A percentile compares a stretch with the other conserved stretches of the same genome.
These are phyloP conservation scores for Pleurotus platypus DNA, from an alignment of 768 basidiomycete species.

Conservation along the genomic window DNA sequence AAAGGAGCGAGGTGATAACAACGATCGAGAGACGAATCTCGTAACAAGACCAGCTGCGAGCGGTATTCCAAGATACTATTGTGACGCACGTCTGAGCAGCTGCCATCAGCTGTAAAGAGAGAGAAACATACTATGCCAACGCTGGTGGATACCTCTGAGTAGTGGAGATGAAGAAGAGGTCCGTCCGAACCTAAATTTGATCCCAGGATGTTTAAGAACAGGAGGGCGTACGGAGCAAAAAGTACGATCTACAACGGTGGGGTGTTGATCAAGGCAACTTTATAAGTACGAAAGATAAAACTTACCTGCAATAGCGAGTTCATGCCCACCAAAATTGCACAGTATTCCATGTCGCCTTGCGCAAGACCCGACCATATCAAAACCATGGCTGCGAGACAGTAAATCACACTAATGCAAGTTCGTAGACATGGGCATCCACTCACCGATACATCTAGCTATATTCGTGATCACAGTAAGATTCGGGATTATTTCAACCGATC, in stretches of 20 bases:
- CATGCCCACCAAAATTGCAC: slow-evolving; percentile 76
- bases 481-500: neutral
- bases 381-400: slow-evolving; percentile 68
- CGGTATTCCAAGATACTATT: slow-evolving; percentile 80
- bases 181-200: slow-evolving; percentile 23
- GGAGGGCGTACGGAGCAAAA: slow-evolving; percentile 68
- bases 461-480: neutral
- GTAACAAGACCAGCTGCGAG: slow-evolving; percentile 70
- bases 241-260: slow-evolving; percentile 55
- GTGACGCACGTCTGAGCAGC: neutral
- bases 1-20: slow-evolving; percentile 46
- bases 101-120: neutral
- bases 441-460: slow-evolving; percentile 1
- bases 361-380: slow-evolving; percentile 83
- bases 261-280: neutral
- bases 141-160: slow-evolving; percentile 58
- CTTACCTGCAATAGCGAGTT: slow-evolving; percentile 56
- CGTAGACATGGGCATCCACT: neutral
- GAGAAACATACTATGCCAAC: slow-evolving; percentile 61
- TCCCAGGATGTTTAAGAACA: slow-evolving; percentile 74
- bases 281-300: neutral
- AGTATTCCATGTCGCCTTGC: slow-evolving; percentile 64
- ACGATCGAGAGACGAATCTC: slow-evolving; percentile 46
- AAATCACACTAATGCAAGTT: neutral
- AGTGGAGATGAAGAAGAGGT: slow-evolving; percentile 42